Conservation (phyloP, 768 basidiomycete genomes). For the Auriscalpium microsporum region DNA sequence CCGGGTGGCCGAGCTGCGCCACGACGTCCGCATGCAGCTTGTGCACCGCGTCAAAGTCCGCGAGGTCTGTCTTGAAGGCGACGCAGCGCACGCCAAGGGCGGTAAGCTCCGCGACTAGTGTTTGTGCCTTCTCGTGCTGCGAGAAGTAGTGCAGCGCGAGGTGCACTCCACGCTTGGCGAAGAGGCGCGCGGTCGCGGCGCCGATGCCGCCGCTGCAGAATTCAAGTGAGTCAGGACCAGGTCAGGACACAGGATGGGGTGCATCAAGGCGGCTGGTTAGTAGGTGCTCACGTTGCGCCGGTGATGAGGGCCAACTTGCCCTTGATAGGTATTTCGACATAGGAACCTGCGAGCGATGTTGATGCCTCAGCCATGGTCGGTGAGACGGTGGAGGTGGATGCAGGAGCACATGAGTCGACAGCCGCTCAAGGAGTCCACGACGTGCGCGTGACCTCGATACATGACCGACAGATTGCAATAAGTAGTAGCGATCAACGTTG, state of each 20-base stretch:
- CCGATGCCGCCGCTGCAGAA: slow-evolving; percentile 46
- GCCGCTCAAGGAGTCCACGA: too few relatives aligned
- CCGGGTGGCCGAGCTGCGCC: slow-evolving; percentile 35
- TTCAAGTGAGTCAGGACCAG: not conserved
- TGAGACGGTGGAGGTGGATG: not conserved
- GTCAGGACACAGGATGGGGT: not conserved
- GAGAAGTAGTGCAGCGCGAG: slow-evolving; percentile 46
- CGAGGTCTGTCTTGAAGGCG: slow-evolving; percentile 42
- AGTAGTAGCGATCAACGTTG: too few relatives aligned
- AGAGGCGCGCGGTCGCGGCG: slow-evolving; percentile 36
- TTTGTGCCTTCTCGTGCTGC: slow-evolving; percentile 28
- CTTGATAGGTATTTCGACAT: slow-evolving; percentile 5
- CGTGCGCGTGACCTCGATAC: too few relatives aligned
- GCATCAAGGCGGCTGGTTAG: not conserved
- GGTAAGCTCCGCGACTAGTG: slow-evolving; percentile 31
- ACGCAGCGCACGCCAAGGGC: slow-evolving; percentile 29
- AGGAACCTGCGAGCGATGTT: slow-evolving; percentile 6
- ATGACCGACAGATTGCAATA: too few relatives aligned
- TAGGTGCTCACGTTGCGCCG: slow-evolving; percentile 16
- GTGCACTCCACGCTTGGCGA: slow-evolving; percentile 27
- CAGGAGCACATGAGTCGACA: too few relatives aligned
- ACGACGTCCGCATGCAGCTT: slow-evolving; percentile 36
- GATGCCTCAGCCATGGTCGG: slow-evolving; percentile 2
- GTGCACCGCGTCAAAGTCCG: slow-evolving; percentile 37
- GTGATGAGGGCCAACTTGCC: slow-evolving; percentile 21